Percentiles rank a stretch among this genome's conserved stretches.
Conservation (phyloP, 1,284 basidiomycete genomes). For the Paramarasmius palmivorus region DNA sequence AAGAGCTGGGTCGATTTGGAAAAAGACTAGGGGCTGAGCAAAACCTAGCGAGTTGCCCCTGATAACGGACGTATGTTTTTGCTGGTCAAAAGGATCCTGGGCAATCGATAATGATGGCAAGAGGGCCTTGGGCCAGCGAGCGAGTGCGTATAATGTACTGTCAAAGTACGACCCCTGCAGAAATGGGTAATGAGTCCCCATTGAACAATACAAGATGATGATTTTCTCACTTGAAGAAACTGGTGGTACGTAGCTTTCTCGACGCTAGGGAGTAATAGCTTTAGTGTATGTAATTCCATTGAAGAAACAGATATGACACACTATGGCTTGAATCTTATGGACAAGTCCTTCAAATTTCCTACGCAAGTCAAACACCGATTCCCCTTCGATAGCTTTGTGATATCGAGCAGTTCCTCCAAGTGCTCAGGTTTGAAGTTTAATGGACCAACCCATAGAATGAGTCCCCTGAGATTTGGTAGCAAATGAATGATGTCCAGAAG, state of each 20-base stretch:
- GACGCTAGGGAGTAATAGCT: slow-evolving; percentile 43
- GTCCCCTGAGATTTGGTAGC: slow-evolving; percentile 44
- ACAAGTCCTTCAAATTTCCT: slow-evolving; percentile 40
- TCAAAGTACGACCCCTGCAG: slow-evolving; percentile 70
- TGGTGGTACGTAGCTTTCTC: slow-evolving; percentile 67
- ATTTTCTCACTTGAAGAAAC: slow-evolving; percentile 53
- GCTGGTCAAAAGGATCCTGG: slow-evolving; percentile 53
- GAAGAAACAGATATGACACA: slow-evolving; percentile 33
- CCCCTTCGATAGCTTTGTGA: slow-evolving; percentile 29
- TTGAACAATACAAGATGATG: background rate
- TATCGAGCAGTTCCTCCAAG: slow-evolving; percentile 54
- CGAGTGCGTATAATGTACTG: slow-evolving; percentile 49
- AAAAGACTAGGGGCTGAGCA: slow-evolving; percentile 77
- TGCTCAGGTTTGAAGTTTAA: slow-evolving; percentile 68
- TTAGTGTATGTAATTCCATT: background rate
- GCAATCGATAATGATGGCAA: slow-evolving; percentile 58
- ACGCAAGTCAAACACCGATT: slow-evolving; percentile 9
- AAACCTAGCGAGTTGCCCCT: slow-evolving; percentile 34
- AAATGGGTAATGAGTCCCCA: background rate
- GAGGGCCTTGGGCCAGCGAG: slow-evolving; percentile 52
- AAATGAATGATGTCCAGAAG: slow-evolving; percentile 56
- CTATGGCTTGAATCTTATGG: slow-evolving; percentile 70
- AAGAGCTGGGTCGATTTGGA: slow-evolving; percentile 53
- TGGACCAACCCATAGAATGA: slow-evolving; percentile 61
- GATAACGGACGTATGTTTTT: background rate